Conservation (phyloP, 345 rosid genomes). For the Citrus medica region DNA sequence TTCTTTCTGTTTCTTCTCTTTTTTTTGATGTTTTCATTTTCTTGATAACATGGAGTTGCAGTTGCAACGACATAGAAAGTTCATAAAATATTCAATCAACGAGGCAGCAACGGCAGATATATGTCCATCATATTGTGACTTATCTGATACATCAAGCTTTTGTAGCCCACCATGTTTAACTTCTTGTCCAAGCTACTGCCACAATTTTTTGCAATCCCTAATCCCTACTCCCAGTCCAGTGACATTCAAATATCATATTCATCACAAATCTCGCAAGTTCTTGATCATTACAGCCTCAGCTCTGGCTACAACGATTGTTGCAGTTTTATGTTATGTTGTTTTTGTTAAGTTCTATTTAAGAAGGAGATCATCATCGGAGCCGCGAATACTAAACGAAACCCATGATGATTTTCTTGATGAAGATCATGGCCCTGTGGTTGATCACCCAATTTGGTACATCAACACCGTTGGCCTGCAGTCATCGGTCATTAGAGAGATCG, state of each 20-base stretch:
- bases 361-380: conserved; percentile 4
- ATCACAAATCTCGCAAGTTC: conserved; percentile 11
- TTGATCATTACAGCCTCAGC: conserved; percentile 27
- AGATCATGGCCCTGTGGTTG: conserved; percentile 39
- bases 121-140: neutral
- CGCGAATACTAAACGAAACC: neutral
- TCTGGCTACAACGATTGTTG: conserved; percentile 28
- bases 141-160: neutral
- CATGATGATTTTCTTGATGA: conserved; percentile 38
- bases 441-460: conserved; percentile 74
- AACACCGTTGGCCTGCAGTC: conserved; percentile 57
- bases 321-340: conserved; percentile 23
- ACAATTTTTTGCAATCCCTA: neutral
- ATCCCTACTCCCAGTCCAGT: conserved; percentile 10
- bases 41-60: conserved; percentile 4
- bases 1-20: neutral
- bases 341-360: conserved; percentile 24
- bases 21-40: neutral
- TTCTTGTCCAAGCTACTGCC: conserved; percentile 29
- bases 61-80: conserved; percentile 11
- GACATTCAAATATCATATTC: neutral
- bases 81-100: neutral
- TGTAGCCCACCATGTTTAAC: neutral
- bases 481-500: conserved; percentile 49
- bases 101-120: neutral